These are phyloP conservation scores for Volutella citrinella DNA, from an alignment of 2,329 filamentous ascomycete genomes.

Conservation along the genomic window DNA sequence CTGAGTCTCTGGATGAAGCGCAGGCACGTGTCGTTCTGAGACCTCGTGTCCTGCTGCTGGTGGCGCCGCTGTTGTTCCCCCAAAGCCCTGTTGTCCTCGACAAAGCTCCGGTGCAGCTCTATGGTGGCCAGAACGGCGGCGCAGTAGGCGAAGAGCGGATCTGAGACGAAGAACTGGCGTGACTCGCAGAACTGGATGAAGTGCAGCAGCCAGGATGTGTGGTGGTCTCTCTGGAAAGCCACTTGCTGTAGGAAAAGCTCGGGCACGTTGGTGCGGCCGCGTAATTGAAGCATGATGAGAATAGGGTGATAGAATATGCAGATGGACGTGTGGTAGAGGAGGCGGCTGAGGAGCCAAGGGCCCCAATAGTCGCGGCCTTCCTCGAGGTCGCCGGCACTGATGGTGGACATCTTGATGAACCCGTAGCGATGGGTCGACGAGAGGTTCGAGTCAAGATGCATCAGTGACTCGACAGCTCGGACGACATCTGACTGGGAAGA, in stretches of 20 bases:
- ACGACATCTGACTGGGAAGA: conserved; percentile 1
- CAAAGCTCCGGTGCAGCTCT: conserved; percentile 3
- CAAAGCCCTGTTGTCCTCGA: background rate
- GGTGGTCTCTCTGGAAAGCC: background rate
- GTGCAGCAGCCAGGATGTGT: conserved; percentile 2
- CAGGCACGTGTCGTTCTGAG: too few species aligned
- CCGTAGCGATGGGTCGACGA: conserved; percentile 2
- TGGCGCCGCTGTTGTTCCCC: background rate
- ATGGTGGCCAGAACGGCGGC: conserved; percentile 1
- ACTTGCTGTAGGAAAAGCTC: conserved; percentile 3
- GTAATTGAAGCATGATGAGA: conserved; percentile 2
- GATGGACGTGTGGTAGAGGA: conserved; percentile 2
- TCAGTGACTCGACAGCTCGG: background rate
- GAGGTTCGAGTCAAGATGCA: conserved; percentile 1
- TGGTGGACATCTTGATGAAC: background rate
- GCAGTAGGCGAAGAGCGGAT: conserved; percentile 2
- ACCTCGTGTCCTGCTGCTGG: too few species aligned
- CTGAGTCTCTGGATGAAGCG: background rate
- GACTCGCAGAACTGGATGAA: conserved; percentile 3
- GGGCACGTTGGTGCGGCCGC: conserved; percentile 1
- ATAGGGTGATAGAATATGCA: conserved; percentile 4
- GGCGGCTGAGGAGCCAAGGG: conserved; percentile 4
- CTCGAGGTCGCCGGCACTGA: conserved; percentile 1
- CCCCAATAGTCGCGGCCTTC: conserved; percentile 4
- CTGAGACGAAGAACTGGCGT: conserved; percentile 1